A percentile compares a stretch with the other conserved stretches of the same genome.
Evolutionary conservation across 768 basidiomycete species (phyloP).

Genomic region (Mycena olivaceomarginata): DNA sequence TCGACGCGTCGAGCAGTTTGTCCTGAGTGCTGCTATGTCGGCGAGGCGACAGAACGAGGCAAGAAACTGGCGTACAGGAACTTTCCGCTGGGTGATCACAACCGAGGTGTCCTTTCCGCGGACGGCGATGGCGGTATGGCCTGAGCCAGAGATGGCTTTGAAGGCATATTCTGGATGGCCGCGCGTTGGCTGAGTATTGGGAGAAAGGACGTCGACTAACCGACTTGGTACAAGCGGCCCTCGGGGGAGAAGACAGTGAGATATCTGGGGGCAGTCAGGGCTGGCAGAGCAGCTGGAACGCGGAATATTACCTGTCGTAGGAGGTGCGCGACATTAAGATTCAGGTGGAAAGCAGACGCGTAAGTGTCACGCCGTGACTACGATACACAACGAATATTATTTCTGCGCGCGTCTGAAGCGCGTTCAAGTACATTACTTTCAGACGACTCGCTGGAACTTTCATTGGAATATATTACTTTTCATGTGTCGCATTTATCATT

Average conservation of each 20-base stretch:
- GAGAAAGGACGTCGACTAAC: slow-evolving; percentile 65
- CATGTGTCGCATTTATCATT: slow-evolving; percentile 3
- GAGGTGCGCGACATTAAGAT: slow-evolving; percentile 91
- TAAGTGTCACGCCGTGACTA: slow-evolving; percentile 61
- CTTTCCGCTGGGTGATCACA: slow-evolving; percentile 98
- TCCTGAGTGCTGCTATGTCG: slow-evolving; percentile 73
- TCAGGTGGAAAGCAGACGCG: slow-evolving; percentile 65
- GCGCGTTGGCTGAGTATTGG: slow-evolving; percentile 35
- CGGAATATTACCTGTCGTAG: slow-evolving; percentile 83
- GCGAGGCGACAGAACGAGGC: slow-evolving; percentile 10
- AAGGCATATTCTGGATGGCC: slow-evolving; percentile 92
- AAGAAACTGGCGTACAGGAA: slow-evolving; percentile 81
- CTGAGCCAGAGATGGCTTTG: slow-evolving; percentile 98
- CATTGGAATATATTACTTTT: slow-evolving; percentile 26
- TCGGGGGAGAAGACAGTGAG: slow-evolving; percentile 98
- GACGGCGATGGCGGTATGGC: slow-evolving; percentile 94
- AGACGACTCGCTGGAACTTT: background rate
- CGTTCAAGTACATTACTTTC: background rate
- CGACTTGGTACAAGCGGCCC: slow-evolving; percentile 99
- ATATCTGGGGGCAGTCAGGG: slow-evolving; percentile 70
- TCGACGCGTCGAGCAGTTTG: slow-evolving; percentile 96
- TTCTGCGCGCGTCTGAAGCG: background rate
- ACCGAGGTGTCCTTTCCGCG: slow-evolving; percentile 96
- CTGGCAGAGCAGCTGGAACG: background rate
- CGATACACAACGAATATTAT: background rate